Evolutionary conservation across 495 filamentous ascomycete genomes (phyloP).

Genomic region (Tuber indicum): DNA sequence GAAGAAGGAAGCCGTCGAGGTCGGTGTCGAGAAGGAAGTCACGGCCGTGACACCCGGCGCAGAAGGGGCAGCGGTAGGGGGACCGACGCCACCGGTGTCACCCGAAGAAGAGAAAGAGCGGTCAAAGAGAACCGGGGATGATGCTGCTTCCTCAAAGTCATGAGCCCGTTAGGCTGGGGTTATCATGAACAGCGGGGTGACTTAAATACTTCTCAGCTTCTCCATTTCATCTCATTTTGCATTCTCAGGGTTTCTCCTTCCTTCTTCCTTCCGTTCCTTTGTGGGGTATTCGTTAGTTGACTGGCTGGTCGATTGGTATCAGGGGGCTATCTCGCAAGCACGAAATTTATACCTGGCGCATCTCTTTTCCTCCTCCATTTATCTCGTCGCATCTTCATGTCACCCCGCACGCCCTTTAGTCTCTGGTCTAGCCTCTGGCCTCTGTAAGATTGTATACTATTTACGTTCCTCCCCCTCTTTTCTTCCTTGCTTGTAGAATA

Average conservation of each 20-base stretch:
- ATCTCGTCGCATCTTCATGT: background rate
- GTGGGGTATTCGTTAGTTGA: background rate
- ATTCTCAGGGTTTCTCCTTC: background rate
- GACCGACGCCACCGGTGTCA: slow-evolving; percentile 12
- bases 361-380: background rate
- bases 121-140: slow-evolving; percentile 24
- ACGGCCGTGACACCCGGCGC: slow-evolving; percentile 9
- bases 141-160: slow-evolving; percentile 27
- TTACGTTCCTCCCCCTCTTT: background rate
- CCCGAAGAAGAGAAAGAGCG: slow-evolving; percentile 6
- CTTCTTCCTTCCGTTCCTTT: background rate
- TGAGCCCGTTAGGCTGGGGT: slow-evolving; percentile 3
- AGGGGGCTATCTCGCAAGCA: background rate
- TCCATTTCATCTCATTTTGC: background rate
- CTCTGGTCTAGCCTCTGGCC: background rate
- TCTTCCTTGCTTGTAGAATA: background rate
- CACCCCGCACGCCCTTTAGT: background rate
- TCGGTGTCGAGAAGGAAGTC: background rate
- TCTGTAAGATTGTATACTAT: background rate
- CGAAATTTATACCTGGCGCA: background rate
- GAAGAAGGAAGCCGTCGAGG: slow-evolving; percentile 15
- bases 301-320: background rate
- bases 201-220: background rate
- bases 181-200: background rate
- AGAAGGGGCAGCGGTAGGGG: slow-evolving; percentile 19